A percentile compares a stretch with the other conserved stretches of the same genome.
These are phyloP conservation scores for Ceratocystis destructans DNA, from an alignment of 2,329 filamentous ascomycete species.

Conservation along the genomic window DNA sequence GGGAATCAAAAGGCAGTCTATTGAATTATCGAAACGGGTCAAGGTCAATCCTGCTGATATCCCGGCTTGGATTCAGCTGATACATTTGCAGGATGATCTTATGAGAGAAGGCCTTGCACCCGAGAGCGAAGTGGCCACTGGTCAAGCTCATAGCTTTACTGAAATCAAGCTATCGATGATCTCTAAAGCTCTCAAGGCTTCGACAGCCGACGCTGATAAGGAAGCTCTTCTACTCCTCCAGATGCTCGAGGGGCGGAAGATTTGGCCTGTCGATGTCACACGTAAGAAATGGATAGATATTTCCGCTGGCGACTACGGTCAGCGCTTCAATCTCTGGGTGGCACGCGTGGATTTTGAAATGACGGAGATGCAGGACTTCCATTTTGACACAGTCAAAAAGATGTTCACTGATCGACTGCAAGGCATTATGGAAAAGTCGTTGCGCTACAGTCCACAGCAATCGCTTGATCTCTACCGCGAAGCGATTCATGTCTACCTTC, in stretches of 20 bases:
- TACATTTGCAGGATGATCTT: conserved; percentile 60
- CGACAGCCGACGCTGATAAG: conserved; percentile 33
- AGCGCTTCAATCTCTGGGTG: conserved; percentile 54
- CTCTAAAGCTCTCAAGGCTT: conserved; percentile 56
- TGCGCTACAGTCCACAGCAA: neutral
- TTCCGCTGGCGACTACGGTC: conserved; percentile 27
- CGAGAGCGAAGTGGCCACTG: conserved; percentile 36
- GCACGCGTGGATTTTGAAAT: conserved; percentile 61
- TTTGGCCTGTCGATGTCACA: conserved; percentile 56
- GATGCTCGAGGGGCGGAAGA: conserved; percentile 57
- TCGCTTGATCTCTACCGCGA: conserved; percentile 22
- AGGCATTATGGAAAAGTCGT: conserved; percentile 2
- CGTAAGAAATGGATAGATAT: conserved; percentile 47
- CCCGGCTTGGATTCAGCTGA: conserved; percentile 63
- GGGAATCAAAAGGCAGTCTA: conserved; percentile 37
- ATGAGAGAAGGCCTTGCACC: conserved; percentile 37
- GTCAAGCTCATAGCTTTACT: conserved; percentile 55
- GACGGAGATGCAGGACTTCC: conserved; percentile 51
- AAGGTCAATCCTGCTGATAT: conserved; percentile 54
- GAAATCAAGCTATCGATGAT: conserved; percentile 72
- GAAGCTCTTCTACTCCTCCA: conserved; percentile 52
- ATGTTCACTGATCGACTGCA: conserved; percentile 42
- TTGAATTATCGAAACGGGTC: conserved; percentile 49
- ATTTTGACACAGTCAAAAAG: conserved; percentile 49
- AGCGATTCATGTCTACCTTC: conserved; percentile 55